Conservation (phyloP, 768 basidiomycete genomes). For the Lactarius trivialis region DNA sequence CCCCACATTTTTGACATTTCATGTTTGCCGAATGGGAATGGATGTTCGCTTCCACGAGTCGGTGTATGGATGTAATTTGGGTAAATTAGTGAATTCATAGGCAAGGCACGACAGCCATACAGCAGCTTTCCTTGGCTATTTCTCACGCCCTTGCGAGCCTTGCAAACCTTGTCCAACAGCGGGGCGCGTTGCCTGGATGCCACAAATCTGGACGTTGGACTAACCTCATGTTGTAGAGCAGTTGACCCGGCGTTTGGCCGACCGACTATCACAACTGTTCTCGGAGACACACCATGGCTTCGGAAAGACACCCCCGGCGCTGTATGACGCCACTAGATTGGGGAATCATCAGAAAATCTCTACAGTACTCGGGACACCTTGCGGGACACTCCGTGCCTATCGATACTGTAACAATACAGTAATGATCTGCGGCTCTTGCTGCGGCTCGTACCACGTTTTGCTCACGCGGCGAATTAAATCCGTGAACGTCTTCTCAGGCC, state of each 20-base stretch:
- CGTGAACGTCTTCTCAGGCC: not conserved
- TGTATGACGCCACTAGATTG: not conserved
- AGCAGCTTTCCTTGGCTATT: not conserved
- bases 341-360: not conserved
- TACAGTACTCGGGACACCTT: not conserved
- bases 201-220: not conserved
- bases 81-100: not conserved
- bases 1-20: not conserved
- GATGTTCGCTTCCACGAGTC: not conserved
- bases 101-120: not conserved
- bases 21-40: too few species aligned
- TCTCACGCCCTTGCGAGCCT: not conserved
- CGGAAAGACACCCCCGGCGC: not conserved
- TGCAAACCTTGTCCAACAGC: not conserved
- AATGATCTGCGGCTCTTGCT: too few species aligned
- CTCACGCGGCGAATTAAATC: not conserved
- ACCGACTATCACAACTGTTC: too few species aligned
- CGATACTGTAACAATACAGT: not conserved
- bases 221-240: not conserved
- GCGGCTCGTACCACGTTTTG: not conserved
- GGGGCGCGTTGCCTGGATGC: not conserved
- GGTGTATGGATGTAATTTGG: not conserved
- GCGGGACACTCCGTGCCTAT: not conserved
- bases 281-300: not conserved
- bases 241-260: not conserved